These are phyloP conservation scores for Cadophora sp. DNA, from an alignment of 2,329 filamentous ascomycete species.

Conservation along the genomic window DNA sequence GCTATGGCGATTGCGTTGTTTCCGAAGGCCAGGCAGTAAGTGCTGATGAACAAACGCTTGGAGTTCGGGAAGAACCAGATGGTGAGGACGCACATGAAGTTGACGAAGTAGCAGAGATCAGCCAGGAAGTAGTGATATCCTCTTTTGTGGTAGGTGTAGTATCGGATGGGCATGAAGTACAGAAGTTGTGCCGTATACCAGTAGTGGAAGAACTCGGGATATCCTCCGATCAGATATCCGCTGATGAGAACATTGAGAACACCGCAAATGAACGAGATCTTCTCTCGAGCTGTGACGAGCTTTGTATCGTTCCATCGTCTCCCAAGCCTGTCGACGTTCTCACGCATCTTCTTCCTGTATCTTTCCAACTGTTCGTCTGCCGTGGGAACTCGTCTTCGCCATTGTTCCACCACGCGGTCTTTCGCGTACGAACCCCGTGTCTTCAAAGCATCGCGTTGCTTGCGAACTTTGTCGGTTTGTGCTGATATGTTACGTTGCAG, in stretches of 20 bases:
- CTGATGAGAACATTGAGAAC: conserved; percentile 98
- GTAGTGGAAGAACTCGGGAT: conserved; percentile 83
- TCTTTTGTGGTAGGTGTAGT: conserved; percentile 86
- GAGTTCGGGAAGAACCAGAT: conserved; percentile 92
- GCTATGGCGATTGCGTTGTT: conserved; percentile 98
- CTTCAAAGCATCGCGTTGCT: conserved; percentile 81
- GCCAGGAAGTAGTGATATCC: conserved; percentile 98
- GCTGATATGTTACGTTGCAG: conserved; percentile 82
- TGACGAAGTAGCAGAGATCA: conserved; percentile 98
- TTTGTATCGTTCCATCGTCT: conserved; percentile 89
- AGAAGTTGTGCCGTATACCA: conserved; percentile 90
- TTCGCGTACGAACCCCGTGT: conserved; percentile 79
- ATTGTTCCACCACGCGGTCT: conserved; percentile 90
- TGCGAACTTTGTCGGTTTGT: conserved; percentile 84
- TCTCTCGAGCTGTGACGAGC: conserved; percentile 87
- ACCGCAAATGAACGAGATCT: conserved; percentile 93
- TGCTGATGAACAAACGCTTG: conserved; percentile 89
- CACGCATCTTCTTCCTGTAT: conserved; percentile 86
- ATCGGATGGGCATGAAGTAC: conserved; percentile 98
- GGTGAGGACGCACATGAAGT: conserved; percentile 79
- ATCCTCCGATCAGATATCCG: conserved; percentile 88
- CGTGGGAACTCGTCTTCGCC: conserved; percentile 83
- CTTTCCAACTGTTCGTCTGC: conserved; percentile 93
- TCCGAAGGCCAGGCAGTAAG: conserved; percentile 91
- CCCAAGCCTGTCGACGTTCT: conserved; percentile 85